Evolutionary conservation across 2,329 filamentous ascomycete genomes (phyloP).

Genomic region (Ustulina deusta): DNA sequence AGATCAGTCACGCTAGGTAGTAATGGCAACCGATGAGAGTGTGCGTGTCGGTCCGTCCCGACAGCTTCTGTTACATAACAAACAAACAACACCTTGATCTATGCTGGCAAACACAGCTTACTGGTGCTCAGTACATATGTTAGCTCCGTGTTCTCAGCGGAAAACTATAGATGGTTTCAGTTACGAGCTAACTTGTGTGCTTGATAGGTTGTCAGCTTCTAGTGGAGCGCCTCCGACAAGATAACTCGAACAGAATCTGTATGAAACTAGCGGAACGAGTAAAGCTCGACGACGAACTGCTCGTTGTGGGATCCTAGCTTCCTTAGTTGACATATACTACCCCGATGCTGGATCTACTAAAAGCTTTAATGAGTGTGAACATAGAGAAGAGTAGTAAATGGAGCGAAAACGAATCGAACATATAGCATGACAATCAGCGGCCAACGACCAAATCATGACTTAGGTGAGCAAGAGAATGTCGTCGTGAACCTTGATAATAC

Average conservation of each 20-base stretch:
- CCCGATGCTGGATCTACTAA: neutral
- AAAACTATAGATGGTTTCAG: neutral
- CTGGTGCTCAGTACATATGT: neutral
- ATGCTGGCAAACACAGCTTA: too few relatives aligned
- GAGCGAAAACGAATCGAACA: neutral
- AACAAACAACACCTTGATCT: neutral
- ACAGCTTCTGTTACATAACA: neutral
- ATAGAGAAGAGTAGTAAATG: neutral
- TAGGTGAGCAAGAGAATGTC: neutral
- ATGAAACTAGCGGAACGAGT: neutral
- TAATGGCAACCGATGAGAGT: too few relatives aligned
- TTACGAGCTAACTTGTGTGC: neutral
- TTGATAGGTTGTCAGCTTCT: neutral
- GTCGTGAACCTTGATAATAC: neutral
- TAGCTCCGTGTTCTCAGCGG: neutral
- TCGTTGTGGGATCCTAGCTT: neutral
- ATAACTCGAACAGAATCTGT: neutral
- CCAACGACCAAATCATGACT: neutral
- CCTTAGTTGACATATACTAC: neutral
- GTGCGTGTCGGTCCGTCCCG: neutral
- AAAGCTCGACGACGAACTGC: neutral
- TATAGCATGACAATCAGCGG: neutral
- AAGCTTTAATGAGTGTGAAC: neutral
- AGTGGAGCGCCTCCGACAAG: neutral
- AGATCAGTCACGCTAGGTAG: too few relatives aligned